Evolutionary conservation across 352 stramenopile genomes (phyloP), one percentile per base, ranked within the genome.

Genomic region (Phytophthora niederhauseri): DNA sequence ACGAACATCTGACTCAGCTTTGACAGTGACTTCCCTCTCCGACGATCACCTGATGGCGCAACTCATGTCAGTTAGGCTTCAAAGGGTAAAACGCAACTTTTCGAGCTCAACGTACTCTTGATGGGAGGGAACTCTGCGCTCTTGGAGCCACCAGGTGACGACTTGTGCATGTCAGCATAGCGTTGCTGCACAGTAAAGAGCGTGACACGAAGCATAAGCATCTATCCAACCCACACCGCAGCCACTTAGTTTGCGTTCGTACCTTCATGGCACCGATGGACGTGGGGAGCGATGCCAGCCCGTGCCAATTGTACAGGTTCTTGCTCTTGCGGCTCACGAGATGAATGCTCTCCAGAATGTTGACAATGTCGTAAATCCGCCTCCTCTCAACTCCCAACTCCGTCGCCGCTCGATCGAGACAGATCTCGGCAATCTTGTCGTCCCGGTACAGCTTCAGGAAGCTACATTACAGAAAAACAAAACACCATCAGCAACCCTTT

Each of bases 301-400:
- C 90, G 55, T 97, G 87, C 90, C 90, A 97, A 52, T 94, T 92
- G 83, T 99, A 99, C 2, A 97, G 87, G 68, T 99, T 99, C 77
- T 99, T 99, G 62, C 93, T 95, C 65, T 98, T 96, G n/a, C 97
- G 93, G 28, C 84, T 96, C 5, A 99, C 95, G 26, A 99, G 90
- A 31, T 95, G 83, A 43, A 99, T 92, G 54, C 90, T 97, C 72
- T 99, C 97, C 28, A 99, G 82, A 74, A 99, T 99, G 73, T 99
- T 99, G 52, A 99, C 95, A 46, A 99, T 98, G 76, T 99, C 97
- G 72, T 99, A 99, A 57, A 99, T 99, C 17, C 97, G 81, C 43
- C 97, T 84, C 46, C 97, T 85, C 72, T 98, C 96, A 0, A 99
- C 96, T 2, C 90, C 80, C 1, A 96, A 71, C 60, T 94, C 79